These are phyloP conservation scores for Globisporangium uncinulatum DNA, from an alignment of 352 stramenopile genomes.

Conservation along the genomic window DNA sequence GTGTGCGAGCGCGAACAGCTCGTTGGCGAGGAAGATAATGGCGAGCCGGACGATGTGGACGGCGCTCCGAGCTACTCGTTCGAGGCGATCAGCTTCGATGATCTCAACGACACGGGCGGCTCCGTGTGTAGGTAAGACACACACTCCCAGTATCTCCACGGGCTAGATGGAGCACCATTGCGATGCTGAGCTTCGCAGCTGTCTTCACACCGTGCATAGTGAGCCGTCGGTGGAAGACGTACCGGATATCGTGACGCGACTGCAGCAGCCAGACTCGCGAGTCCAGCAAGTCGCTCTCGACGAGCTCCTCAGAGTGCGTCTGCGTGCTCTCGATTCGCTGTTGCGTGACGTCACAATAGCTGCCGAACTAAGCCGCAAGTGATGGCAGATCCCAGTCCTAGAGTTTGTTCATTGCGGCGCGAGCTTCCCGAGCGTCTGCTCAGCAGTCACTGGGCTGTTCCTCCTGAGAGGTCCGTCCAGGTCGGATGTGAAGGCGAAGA, in stretches of 20 bases:
- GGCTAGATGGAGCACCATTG: no score
- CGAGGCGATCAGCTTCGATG: constrained; percentile 38
- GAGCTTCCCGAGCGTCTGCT: constrained; percentile 26
- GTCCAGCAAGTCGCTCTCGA: constrained; percentile 7
- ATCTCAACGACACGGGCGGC: constrained; percentile 30
- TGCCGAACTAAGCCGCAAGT: neutral
- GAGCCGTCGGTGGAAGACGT: constrained; percentile 13
- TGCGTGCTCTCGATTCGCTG: neutral
- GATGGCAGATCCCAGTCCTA: constrained; percentile 34
- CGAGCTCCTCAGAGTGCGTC: constrained; percentile 11
- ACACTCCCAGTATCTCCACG: no score
- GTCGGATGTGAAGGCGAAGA: constrained; percentile 15
- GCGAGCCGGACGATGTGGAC: neutral
- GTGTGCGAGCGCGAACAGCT: neutral
- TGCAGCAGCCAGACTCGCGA: constrained; percentile 1
- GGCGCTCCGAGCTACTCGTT: constrained; percentile 20
- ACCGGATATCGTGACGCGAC: constrained; percentile 3
- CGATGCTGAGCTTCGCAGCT: neutral
- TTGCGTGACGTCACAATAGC: neutral
- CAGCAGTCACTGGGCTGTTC: constrained; percentile 27
- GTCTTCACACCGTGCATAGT: neutral
- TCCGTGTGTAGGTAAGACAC: constrained; percentile 28
- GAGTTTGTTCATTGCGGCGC: constrained; percentile 46
- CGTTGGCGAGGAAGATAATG: neutral
- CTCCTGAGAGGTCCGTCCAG: constrained; percentile 17